Conservation (phyloP, 176 grass and related monocot genomes). For the Alloteropsis semialata region DNA sequence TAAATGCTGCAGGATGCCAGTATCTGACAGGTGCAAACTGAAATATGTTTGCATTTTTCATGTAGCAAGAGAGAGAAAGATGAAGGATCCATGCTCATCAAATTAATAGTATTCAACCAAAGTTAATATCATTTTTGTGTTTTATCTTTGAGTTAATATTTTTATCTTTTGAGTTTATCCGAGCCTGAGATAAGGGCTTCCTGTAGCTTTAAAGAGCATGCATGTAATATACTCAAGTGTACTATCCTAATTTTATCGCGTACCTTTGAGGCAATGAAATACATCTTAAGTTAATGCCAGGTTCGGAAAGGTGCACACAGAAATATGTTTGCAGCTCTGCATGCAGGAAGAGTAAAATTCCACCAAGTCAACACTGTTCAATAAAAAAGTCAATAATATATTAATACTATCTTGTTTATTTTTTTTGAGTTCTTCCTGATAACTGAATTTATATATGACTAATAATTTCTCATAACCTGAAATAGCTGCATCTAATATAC, state of each 20-base stretch:
- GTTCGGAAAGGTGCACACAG: not conserved
- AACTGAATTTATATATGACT: not conserved
- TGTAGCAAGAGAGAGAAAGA: not conserved
- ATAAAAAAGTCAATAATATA: not conserved
- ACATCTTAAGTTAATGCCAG: too few relatives aligned
- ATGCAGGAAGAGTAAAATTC: not conserved
- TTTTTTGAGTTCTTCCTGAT: not conserved
- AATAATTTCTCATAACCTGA: not conserved
- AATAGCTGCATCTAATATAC: not conserved
- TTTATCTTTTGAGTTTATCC: not conserved
- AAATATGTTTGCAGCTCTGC: not conserved
- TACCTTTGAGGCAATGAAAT: not conserved
- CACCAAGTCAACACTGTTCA: not conserved
- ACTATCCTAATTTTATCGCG: not conserved
- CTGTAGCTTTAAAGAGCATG: not conserved
- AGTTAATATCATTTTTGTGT: not conserved
- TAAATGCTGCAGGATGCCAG: not conserved
- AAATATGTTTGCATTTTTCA: slow-evolving; percentile 14
- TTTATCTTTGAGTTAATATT: not conserved
- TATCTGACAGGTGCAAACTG: not conserved
- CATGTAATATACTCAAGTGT: not conserved
- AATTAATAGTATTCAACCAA: not conserved
- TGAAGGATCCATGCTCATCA: not conserved
- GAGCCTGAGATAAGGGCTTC: not conserved
- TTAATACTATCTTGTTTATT: not conserved